Percentiles rank a stretch among this genome's conserved stretches.
These are phyloP conservation scores for Cochlearia excelsa DNA, from an alignment of 345 rosid species.

Conservation along the genomic window DNA sequence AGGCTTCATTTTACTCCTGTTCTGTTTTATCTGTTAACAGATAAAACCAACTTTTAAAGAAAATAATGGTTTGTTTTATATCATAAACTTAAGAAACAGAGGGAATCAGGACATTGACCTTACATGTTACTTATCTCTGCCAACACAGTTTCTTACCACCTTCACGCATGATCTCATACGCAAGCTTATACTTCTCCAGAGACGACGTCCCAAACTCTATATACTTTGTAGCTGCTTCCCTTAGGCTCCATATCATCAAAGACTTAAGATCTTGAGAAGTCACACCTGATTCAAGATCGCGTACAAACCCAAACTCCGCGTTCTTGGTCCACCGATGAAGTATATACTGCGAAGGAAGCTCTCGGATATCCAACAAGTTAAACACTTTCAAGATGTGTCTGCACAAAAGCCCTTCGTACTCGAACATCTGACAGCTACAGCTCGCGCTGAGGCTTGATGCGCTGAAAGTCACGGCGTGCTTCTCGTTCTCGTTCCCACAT, in stretches of 20 bases:
- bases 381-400: constrained; percentile 77
- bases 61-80: background rate
- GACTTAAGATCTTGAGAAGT: constrained; percentile 60
- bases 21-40: background rate
- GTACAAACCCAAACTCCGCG: constrained; percentile 57
- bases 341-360: constrained; percentile 68
- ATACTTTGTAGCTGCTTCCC: constrained; percentile 77
- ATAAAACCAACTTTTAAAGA: too few species aligned
- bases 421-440: constrained; percentile 91
- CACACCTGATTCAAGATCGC: constrained; percentile 53
- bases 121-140: constrained; percentile 44
- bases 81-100: background rate
- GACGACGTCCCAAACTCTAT: constrained; percentile 68
- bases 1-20: background rate
- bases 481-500: constrained; percentile 69
- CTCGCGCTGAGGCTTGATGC: constrained; percentile 54
- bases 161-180: constrained; percentile 73
- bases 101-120: background rate
- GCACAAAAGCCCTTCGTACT: constrained; percentile 78
- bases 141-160: constrained; percentile 76
- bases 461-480: constrained; percentile 61
- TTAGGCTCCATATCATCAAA: constrained; percentile 80
- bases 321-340: constrained; percentile 82
- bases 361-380: constrained; percentile 59
- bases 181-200: constrained; percentile 71